Base-by-base conservation (phyloP, 169 alveolate species). In the Ichthyophthirius multifiliis region DNA sequence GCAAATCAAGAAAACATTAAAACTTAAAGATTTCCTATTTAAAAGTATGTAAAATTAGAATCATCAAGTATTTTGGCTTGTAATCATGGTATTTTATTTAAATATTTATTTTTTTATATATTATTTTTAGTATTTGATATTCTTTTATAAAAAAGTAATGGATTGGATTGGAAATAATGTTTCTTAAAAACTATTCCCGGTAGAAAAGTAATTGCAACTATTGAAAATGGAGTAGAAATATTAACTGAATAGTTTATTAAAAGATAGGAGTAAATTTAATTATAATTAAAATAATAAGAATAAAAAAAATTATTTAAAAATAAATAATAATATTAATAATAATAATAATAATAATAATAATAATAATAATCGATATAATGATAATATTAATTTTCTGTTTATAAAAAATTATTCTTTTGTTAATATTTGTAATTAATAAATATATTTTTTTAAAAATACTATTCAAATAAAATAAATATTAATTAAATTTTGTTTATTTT, bases 61-160 rank as follows among this genome's bases (percentile, higher is more conserved):
- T 45, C 82, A 16, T 71, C 82, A 4, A 35, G 75, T 35, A 81
- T 81, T 27, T 63, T 81, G n/a, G 62, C 80, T 23, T 65, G 71
- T 13, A 81, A 81, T 48, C 73, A 81, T 13, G 81, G 63, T 16
- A 55, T 15, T 55, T 27, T 18, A 5, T 1, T 55, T 55, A 1
- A 27, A 10, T 45, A 1, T 18, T 45, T 46, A 20, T 46, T 20
- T 46, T 3, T 4, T 55, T 1, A 27, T 0, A 27, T 10, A 27
- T 23, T 55, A 55, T 27, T n/a, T n/a, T 15, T 55, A 55, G 71
- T 55, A 13, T 81, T 73, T 39, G 80, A 81, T 37, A 81, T 81
- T 10, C 48, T 81, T 35, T 32, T 81, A 15, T 13, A 55, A 27
- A 31, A 23, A n/a, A 23, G 63, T 34, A 81, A 81, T 73, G 86